Conservation (phyloP, 331 rosid species). For the Quercus tomentella region DNA sequence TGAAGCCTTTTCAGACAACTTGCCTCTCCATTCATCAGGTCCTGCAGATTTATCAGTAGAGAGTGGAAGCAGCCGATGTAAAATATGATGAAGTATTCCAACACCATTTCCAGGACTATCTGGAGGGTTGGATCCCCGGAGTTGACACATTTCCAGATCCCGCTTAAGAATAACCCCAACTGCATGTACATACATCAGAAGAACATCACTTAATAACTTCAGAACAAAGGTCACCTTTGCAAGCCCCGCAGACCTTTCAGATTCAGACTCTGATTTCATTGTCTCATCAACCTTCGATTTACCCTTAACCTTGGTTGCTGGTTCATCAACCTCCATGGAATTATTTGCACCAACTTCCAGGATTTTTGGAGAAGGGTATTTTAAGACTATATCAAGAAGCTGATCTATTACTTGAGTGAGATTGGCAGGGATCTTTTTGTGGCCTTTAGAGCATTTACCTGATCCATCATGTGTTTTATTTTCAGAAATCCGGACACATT, state of each 20-base stretch:
- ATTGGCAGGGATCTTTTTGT: slow-evolving; percentile 87
- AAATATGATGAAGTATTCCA: slow-evolving; percentile 77
- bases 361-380: slow-evolving; percentile 54
- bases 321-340: slow-evolving; percentile 91
- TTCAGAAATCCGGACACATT: slow-evolving; percentile 74
- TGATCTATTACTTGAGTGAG: slow-evolving; percentile 94
- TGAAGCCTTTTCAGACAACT: slow-evolving; percentile 92
- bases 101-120: slow-evolving; percentile 65
- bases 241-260: slow-evolving; percentile 84
- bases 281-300: slow-evolving; percentile 85
- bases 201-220: slow-evolving; percentile 88
- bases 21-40: slow-evolving; percentile 95
- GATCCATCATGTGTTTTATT: slow-evolving; percentile 76
- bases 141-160: slow-evolving; percentile 86
- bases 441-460: slow-evolving; percentile 74
- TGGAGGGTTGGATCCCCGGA: slow-evolving; percentile 66
- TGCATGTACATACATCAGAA: slow-evolving; percentile 92
- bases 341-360: slow-evolving; percentile 47
- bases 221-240: slow-evolving; percentile 95
- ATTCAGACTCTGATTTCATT: slow-evolving; percentile 53
- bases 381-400: slow-evolving; percentile 90
- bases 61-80: slow-evolving; percentile 74
- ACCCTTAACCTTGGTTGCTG: slow-evolving; percentile 86
- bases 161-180: slow-evolving; percentile 90
- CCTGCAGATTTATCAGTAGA: slow-evolving; percentile 89